Conservation (phyloP, 2,329 filamentous ascomycete species). For the Scytalidium lignicola region DNA sequence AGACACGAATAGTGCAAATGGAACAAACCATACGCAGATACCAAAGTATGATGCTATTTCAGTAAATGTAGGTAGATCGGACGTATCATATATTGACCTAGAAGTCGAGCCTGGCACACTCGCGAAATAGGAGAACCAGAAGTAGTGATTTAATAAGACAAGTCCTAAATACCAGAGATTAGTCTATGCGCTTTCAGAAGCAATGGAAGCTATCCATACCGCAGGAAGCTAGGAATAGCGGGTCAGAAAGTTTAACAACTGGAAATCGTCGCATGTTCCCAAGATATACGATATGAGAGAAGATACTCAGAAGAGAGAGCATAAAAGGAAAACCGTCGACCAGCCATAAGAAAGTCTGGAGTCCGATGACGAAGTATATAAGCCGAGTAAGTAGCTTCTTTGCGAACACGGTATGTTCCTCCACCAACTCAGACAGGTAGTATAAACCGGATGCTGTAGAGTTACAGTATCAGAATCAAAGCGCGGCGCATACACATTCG, state of each 20-base stretch:
- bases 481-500: too few relatives aligned
- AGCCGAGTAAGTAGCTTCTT: conserved; percentile 80
- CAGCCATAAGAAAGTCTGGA: conserved; percentile 70
- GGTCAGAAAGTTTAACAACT: conserved; percentile 80
- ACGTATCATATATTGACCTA: conserved; percentile 59
- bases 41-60: conserved; percentile 97
- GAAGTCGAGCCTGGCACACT: conserved; percentile 51
- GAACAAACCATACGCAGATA: conserved; percentile 92
- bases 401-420: conserved; percentile 91
- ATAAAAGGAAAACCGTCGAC: conserved; percentile 81
- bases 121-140: conserved; percentile 95
- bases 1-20: conserved; percentile 91
- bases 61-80: conserved; percentile 73
- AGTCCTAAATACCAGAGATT: conserved; percentile 47
- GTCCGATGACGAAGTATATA: conserved; percentile 73
- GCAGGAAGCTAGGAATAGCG: conserved; percentile 80
- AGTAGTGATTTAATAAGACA: conserved; percentile 84
- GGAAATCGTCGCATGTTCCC: conserved; percentile 75
- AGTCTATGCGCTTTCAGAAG: conserved; percentile 8
- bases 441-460: conserved; percentile 84
- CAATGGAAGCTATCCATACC: conserved; percentile 44
- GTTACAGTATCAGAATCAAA: conserved; percentile 2
- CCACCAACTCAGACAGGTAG: conserved; percentile 95
- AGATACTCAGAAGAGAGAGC: conserved; percentile 69
- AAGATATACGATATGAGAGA: conserved; percentile 79